Evolutionary conservation across 306 rosid genomes (phyloP).

Genomic region (Rosa rugosa): DNA sequence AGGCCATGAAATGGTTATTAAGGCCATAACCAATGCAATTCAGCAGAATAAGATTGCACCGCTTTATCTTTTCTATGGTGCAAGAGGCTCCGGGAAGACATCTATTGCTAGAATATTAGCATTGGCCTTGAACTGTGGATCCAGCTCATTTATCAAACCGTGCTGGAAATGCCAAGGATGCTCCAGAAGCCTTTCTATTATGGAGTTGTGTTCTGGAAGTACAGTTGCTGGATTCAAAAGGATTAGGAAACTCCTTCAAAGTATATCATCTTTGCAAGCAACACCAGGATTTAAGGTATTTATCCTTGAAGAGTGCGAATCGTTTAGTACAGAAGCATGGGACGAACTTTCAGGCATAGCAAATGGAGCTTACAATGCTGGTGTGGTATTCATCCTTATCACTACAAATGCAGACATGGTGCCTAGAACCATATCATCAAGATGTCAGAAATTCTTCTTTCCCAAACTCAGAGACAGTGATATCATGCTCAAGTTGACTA

Average conservation of each 20-base stretch:
- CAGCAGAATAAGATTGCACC: background rate
- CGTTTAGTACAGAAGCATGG: background rate
- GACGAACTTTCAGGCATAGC: background rate
- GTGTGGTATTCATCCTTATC: background rate
- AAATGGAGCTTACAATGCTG: background rate
- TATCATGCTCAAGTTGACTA: slow-evolving; percentile 2
- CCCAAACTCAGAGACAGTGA: slow-evolving; percentile 1
- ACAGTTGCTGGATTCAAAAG: background rate
- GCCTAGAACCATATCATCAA: slow-evolving; percentile 1
- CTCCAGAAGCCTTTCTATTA: background rate
- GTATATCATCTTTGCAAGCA: background rate
- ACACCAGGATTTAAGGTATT: background rate
- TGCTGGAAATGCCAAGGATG: background rate
- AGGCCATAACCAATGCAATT: background rate
- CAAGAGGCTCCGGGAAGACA: background rate
- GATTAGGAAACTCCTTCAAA: background rate
- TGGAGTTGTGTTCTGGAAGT: background rate
- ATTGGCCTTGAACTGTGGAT: background rate
- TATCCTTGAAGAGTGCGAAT: background rate
- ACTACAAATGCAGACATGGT: slow-evolving; percentile 13
- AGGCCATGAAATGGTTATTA: background rate
- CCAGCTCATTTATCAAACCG: background rate
- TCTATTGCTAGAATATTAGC: background rate
- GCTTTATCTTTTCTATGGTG: background rate
- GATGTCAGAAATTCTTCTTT: slow-evolving; percentile 10